Base-by-base conservation (phyloP, 1,284 basidiomycete species). In the Spongispora temasekensis region DNA sequence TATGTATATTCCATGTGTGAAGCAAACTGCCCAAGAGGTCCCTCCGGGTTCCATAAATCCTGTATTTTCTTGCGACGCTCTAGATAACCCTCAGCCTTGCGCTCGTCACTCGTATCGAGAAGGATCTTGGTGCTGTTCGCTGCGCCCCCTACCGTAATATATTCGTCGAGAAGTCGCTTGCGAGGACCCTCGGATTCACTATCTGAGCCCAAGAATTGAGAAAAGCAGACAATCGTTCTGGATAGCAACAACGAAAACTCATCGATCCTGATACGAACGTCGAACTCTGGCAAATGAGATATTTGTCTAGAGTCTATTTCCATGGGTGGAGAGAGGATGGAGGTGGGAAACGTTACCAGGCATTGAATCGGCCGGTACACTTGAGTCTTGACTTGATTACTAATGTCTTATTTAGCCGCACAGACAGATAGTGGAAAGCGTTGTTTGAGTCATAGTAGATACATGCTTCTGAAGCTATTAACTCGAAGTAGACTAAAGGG, bases 131-230 rank as follows among this genome's bases (percentile, higher is more conserved):
- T 71, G 23, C 67, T 69, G 40, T 65, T 73, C 13, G 70, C 68
- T 12, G 67, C 57, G 21, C 69, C 71, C 27, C 71, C 71, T 23
- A 70, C 67, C 23, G 68, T 63, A 59, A 70, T 71, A 58, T 73
- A 69, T 50, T 73, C 69, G 21, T 70, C 71, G 19, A 73, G 61
- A 5, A 73, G 51, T 27, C 40, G 56, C 55, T 67, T 64, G 40
- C 71, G 68, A 42, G 61, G 65, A 32, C 37, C 61, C 51, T 72
- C 64, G n/a, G 70, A 69, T 4, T 69, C 64, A 25, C 57, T 55
- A 30, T 72, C 71, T 30, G 69, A 73, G 31, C 70, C 64, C n/a
- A 72, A 34, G 58, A 72, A 70, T n/a, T 69, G 71, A 61, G 65
- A 62, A 44, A 70, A 70, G 44, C 70, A 72, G 51, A 72, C 56